Evolutionary conservation across 371 early-diverging fungal genomes (phyloP), one percentile per base, ranked within the genome.

Genomic region (Hamiltosporidium magnivora): DNA sequence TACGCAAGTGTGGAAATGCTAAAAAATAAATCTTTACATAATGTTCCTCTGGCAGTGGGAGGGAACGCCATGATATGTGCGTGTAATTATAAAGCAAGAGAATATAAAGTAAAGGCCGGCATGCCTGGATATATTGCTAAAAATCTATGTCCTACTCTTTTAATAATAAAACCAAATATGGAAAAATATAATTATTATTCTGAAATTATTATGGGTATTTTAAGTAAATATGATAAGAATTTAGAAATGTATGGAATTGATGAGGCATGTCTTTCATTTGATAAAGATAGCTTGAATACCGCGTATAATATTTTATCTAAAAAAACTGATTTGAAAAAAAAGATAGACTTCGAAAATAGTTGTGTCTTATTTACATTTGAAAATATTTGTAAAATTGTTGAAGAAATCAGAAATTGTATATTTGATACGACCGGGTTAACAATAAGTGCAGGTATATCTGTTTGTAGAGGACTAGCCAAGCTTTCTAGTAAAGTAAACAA

Each of bases 1-100:
- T 92, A 91, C 76, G 90, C 86, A 37, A 87, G 90, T 0, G 89
- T 87, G 0, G 86, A 89, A 0, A 74, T 89, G 9, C 79, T 85
- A 44, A 84, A 82, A 78, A 76, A 63, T 88, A 90, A 0, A 86
- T 88, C 63, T 80, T 77, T n/a, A 62, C 81, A 46, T 73, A 75
- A 54, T 76, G 79, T 69, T 67, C 83, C 36, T 58, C 68, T 70
- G 73, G 84, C 12, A 64, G 69, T 9, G 68, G 78, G 55, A 71
- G 61, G 3, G 66, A 77, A 43, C 52, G 62, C 44, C 12, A 67
- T 72, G 74, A 40, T 86, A 67, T 88, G 88, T 1, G 85, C 86
- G 1, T 86, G 86, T 71, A 90, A 90, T 73, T 90, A 90, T 65
- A 74, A 83, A 61, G 89, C 90, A 1, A 85, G 90, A 14, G 70